A percentile compares a stretch with the other conserved stretches of the same genome.
Conservation (phyloP, 805 yeast genomes). For the Candida maesae region DNA sequence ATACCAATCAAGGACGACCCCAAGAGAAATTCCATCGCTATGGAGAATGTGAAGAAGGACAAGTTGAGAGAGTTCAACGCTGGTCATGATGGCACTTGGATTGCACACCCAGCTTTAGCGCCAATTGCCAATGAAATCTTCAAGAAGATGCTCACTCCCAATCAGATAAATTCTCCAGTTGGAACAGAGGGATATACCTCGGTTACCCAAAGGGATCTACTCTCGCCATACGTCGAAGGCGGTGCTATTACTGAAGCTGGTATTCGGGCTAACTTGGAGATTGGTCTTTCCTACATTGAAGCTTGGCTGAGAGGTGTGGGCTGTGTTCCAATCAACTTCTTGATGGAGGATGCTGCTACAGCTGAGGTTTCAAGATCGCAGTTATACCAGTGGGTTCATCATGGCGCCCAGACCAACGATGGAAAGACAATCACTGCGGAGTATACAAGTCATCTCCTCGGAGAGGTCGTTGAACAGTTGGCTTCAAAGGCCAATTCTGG, state of each 20-base stretch:
- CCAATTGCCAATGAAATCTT: conserved; percentile 70
- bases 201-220: conserved; percentile 25
- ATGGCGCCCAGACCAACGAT: conserved; percentile 56
- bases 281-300: conserved; percentile 78
- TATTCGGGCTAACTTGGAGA: conserved; percentile 64
- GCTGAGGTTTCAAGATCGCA: conserved; percentile 85
- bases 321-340: conserved; percentile 79
- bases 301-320: conserved; percentile 85
- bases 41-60: conserved; percentile 70
- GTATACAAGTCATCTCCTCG: conserved; percentile 51
- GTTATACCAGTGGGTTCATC: conserved; percentile 80
- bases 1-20: conserved; percentile 76
- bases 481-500: conserved; percentile 46
- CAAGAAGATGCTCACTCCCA: conserved; percentile 77
- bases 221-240: conserved; percentile 53
- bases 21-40: conserved; percentile 57
- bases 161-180: conserved; percentile 50
- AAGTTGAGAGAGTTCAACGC: conserved; percentile 71
- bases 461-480: conserved; percentile 57
- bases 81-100: conserved; percentile 89
- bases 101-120: conserved; percentile 82
- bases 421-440: conserved; percentile 58
- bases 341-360: conserved; percentile 90
- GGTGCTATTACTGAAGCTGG: conserved; percentile 68
- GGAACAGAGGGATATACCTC: conserved; percentile 39